Evolutionary conservation across 208 protist species (phyloP).

Genomic region (Acanthamoeba triangularis): DNA sequence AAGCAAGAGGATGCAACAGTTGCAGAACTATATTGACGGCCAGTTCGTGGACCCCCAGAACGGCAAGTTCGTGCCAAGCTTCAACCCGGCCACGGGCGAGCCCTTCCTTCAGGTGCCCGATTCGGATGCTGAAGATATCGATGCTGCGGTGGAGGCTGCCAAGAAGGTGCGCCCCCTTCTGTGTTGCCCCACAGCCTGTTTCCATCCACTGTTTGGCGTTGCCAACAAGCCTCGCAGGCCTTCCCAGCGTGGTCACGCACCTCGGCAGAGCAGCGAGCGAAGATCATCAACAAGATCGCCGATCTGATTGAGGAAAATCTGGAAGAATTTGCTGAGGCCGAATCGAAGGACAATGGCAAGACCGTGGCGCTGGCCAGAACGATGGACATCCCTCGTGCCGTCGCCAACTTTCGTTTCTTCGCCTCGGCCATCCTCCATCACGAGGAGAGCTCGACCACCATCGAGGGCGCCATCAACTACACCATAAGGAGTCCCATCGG

Average conservation of each 20-base stretch:
- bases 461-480: constrained; percentile 89
- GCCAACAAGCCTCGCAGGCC: neutral
- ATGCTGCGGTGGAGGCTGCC: constrained; percentile 83
- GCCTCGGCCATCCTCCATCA: constrained; percentile 84
- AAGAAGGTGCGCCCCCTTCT: constrained; percentile 17
- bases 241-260: constrained; percentile 48
- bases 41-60: constrained; percentile 68
- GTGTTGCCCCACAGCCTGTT: neutral
- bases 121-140: constrained; percentile 79
- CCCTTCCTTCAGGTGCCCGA: constrained; percentile 79
- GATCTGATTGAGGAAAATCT: constrained; percentile 81
- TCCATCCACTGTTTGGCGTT: neutral
- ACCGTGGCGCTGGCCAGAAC: constrained; percentile 82
- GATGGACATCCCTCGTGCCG: constrained; percentile 89
- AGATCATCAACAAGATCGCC: constrained; percentile 79
- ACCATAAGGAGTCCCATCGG: constrained; percentile 87
- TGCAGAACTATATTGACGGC: constrained; percentile 78
- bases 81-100: constrained; percentile 81
- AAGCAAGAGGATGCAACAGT: neutral
- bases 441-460: constrained; percentile 58
- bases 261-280: constrained; percentile 50
- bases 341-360: constrained; percentile 90
- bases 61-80: constrained; percentile 76
- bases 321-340: constrained; percentile 87
- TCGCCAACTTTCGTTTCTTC: constrained; percentile 91